Evolutionary conservation across 2,329 filamentous ascomycete species (phyloP), one percentile per base, ranked within the genome.

Genomic region (Cytospora schulzeri): DNA sequence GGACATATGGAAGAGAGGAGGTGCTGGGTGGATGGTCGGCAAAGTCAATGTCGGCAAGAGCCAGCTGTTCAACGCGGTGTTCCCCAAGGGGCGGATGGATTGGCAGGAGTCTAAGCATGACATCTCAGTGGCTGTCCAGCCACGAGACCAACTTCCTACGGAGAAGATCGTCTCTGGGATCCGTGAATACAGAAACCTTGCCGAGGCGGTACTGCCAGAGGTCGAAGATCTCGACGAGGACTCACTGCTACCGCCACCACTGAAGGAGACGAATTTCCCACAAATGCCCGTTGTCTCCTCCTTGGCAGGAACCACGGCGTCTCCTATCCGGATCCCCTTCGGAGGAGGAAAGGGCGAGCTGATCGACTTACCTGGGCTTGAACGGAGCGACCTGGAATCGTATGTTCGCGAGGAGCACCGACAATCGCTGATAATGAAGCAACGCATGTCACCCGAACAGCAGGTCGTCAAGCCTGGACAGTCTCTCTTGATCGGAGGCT

Each of bases 21-120:
- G 94, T 5, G 95, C 89, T 19, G 89, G 91, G 19, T 99, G 95
- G 94, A 89, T 99, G 82, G 91, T 99, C 3, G 95, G 95, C n/a
- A 98, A 97, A 76, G 92, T 93, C 68, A 99, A 99, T 73, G 96
- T 98, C 2, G 96, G 95, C 28, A 99, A 99, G 78, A 98, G 94
- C 71, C 90, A 90, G 72, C 84, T 99, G 2, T 96, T 98, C 66
- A 89, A 95, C 70, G 85, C 88, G 5, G 87, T 97, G 9, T 97
- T 93, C 71, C 94, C 96, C 4, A 94, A 91, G 81, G 88, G 87
- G 29, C 82, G 82, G 41, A 83, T 81, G 78, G 80, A 77, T 66
- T 72, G 73, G 64, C 69, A 71, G 2, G 71, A 75, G 71, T 60
- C 76, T 71, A 70, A 75, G 62, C 71, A 79, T 72, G 73, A 77